A percentile compares a stretch with the other conserved stretches of the same genome.
phyloP scores from a whole-genome alignment of 306 rosid species.

The Pyrus bretschneideri region DNA sequence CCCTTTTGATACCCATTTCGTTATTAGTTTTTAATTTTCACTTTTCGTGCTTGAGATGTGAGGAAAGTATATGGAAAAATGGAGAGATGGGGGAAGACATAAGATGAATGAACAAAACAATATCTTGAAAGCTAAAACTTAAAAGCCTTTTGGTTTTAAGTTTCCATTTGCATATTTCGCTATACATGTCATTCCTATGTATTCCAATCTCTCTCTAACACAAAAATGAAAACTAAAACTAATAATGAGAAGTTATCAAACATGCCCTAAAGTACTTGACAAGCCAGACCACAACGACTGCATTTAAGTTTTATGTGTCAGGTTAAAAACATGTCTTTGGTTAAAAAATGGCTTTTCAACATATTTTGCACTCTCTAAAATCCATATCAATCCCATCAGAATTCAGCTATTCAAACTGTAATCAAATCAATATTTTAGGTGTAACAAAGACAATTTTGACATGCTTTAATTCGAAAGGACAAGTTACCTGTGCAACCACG shows the following conservation, averaged over 20 bases:
- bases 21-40: neutral
- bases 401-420: neutral
- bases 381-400: neutral
- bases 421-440: neutral
- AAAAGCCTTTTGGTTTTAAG: too few relatives aligned
- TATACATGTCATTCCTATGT: neutral
- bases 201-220: neutral
- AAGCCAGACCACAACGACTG: neutral
- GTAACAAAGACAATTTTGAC: neutral
- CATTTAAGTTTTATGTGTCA: neutral
- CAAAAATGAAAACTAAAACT: neutral
- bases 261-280: neutral
- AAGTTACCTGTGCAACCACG: conserved; percentile 34
- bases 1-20: neutral
- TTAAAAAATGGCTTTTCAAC: neutral
- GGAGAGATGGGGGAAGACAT: too few relatives aligned
- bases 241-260: too few relatives aligned
- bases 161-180: too few relatives aligned
- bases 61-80: neutral
- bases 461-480: neutral
- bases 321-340: neutral
- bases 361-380: neutral
- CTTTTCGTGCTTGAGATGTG: neutral
- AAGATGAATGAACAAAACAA: too few relatives aligned
- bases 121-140: too few relatives aligned